phyloP scores from a whole-genome alignment of 306 rosid genomes.

The Castanea mollissima region DNA sequence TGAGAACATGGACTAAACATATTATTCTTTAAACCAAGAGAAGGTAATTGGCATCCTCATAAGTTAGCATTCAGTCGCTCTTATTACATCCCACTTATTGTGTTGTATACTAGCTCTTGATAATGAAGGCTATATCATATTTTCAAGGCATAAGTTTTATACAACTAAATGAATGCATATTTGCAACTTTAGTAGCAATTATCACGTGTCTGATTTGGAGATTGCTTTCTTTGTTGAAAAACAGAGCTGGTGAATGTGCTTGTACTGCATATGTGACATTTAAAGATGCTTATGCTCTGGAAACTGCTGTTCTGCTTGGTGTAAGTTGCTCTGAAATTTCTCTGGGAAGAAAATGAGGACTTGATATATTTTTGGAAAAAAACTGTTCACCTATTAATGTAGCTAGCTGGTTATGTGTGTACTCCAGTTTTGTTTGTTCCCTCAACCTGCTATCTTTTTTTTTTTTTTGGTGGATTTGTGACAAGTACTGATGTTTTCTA shows the following conservation, averaged over 20 bases:
- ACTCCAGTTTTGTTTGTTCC: background rate
- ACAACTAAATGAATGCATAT: background rate
- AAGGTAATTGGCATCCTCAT: background rate
- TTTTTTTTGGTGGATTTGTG: background rate
- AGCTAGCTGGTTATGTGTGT: background rate
- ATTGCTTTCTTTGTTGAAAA: constrained; percentile 17
- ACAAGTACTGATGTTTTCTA: background rate
- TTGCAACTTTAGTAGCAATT: constrained; percentile 1
- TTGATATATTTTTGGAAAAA: background rate
- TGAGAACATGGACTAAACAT: background rate
- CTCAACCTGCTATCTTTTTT: background rate
- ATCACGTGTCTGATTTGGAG: constrained; percentile 23
- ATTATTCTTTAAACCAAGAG: background rate
- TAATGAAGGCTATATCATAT: constrained; percentile 1
- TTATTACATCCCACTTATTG: background rate
- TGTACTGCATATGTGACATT: constrained; percentile 85
- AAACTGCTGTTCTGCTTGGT: constrained; percentile 79
- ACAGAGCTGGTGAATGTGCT: constrained; percentile 61
- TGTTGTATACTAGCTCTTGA: background rate
- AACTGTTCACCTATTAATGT: background rate
- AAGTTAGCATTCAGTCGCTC: background rate
- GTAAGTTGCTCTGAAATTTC: constrained; percentile 43
- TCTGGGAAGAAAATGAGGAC: background rate
- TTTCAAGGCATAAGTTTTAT: constrained; percentile 5
- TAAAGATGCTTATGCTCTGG: constrained; percentile 79